Evolutionary conservation across 2,329 filamentous ascomycete genomes (phyloP).

Genomic region (Dendrostoma leiphaemia): DNA sequence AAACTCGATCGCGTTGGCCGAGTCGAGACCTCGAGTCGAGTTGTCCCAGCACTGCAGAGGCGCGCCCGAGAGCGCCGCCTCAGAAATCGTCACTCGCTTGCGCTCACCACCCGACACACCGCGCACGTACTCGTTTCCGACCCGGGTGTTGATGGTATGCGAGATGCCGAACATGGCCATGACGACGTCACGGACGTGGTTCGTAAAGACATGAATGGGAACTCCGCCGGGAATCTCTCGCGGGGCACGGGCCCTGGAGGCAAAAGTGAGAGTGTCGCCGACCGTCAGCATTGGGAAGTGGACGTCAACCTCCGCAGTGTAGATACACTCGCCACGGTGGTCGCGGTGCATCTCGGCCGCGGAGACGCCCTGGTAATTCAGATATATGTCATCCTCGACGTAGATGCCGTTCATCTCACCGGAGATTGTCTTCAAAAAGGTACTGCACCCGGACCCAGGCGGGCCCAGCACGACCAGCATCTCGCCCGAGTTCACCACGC

Average conservation of each 20-base stretch:
- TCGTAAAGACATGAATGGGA: slow-evolving; percentile 50
- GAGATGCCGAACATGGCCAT: slow-evolving; percentile 75
- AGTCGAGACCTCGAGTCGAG: slow-evolving; percentile 71
- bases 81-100: slow-evolving; percentile 64
- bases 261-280: slow-evolving; percentile 76
- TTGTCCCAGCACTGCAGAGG: slow-evolving; percentile 70
- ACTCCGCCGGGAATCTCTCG: slow-evolving; percentile 59
- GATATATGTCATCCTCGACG: slow-evolving; percentile 66
- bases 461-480: slow-evolving; percentile 75
- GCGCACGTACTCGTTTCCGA: slow-evolving; percentile 73
- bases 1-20: slow-evolving; percentile 74
- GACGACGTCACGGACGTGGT: slow-evolving; percentile 67
- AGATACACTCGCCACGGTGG: slow-evolving; percentile 83
- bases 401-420: slow-evolving; percentile 81
- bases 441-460: slow-evolving; percentile 75
- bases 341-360: slow-evolving; percentile 73
- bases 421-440: slow-evolving; percentile 79
- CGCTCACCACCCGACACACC: slow-evolving; percentile 74
- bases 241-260: slow-evolving; percentile 67
- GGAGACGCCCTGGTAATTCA: slow-evolving; percentile 79
- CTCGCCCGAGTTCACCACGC: slow-evolving; percentile 67
- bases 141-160: slow-evolving; percentile 69
- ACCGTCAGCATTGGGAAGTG: slow-evolving; percentile 78
- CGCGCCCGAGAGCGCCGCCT: slow-evolving; percentile 57
- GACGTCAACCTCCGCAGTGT: slow-evolving; percentile 80